phyloP scores from a whole-genome alignment of 2,329 filamentous ascomycete species.

The Aspergillus pseudotamarii region DNA sequence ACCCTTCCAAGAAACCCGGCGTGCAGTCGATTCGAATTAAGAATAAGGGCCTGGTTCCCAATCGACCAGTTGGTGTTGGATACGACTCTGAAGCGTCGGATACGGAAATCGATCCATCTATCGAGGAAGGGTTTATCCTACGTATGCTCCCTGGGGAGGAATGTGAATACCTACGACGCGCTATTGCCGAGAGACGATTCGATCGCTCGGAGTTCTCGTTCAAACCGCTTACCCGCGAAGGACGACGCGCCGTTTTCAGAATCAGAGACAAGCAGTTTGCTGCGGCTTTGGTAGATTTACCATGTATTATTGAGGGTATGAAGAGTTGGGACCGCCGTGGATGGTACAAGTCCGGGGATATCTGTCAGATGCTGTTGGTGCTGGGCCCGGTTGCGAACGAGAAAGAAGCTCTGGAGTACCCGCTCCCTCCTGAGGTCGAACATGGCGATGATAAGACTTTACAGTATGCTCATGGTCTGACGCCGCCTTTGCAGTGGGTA shows the following conservation, averaged over 20 bases:
- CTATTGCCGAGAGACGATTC: slow-evolving; percentile 76
- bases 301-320: slow-evolving; percentile 86
- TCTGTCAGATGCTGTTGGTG: slow-evolving; percentile 86
- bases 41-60: slow-evolving; percentile 68
- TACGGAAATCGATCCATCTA: slow-evolving; percentile 79
- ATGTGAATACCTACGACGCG: slow-evolving; percentile 77
- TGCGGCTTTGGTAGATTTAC: slow-evolving; percentile 78
- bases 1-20: slow-evolving; percentile 40
- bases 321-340: slow-evolving; percentile 89
- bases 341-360: slow-evolving; percentile 86
- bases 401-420: slow-evolving; percentile 64
- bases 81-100: slow-evolving; percentile 97
- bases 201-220: slow-evolving; percentile 79
- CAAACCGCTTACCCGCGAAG: slow-evolving; percentile 71
- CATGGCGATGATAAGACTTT: slow-evolving; percentile 57
- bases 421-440: slow-evolving; percentile 74
- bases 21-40: slow-evolving; percentile 60
- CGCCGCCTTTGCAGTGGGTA: slow-evolving; percentile 84
- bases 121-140: slow-evolving; percentile 87
- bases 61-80: slow-evolving; percentile 77
- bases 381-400: slow-evolving; percentile 69
- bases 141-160: slow-evolving; percentile 86
- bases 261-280: slow-evolving; percentile 74
- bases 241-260: slow-evolving; percentile 71
- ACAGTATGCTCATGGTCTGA: slow-evolving; percentile 82